Conservation (phyloP, 2,329 filamentous ascomycete genomes). For the Penicillium janthinellum region DNA sequence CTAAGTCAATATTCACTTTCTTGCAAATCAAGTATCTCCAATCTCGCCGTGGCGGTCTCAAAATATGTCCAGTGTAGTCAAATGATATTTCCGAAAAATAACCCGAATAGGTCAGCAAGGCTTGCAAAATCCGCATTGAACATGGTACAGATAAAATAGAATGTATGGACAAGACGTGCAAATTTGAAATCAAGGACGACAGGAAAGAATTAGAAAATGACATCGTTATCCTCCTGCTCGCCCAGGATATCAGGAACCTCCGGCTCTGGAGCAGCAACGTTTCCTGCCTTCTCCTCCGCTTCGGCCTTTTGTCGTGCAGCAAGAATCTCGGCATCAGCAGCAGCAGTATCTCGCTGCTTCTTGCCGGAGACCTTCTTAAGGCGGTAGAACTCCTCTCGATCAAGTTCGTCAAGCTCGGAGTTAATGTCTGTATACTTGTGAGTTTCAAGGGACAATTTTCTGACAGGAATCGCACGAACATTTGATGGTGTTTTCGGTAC, state of each 20-base stretch:
- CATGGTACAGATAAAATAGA: slow-evolving; percentile 16
- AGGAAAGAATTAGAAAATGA: slow-evolving; percentile 68
- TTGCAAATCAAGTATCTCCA: slow-evolving; percentile 18
- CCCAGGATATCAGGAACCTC: slow-evolving; percentile 68
- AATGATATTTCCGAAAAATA: slow-evolving; percentile 14
- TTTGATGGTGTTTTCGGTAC: slow-evolving; percentile 99
- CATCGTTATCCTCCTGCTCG: slow-evolving; percentile 76
- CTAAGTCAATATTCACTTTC: slow-evolving; percentile 7
- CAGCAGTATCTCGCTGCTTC: slow-evolving; percentile 76
- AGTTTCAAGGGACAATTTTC: not conserved
- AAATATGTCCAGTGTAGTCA: slow-evolving; percentile 7
- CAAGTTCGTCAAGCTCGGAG: slow-evolving; percentile 94
- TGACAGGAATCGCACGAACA: slow-evolving; percentile 52
- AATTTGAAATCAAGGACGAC: slow-evolving; percentile 19
- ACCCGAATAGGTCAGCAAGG: slow-evolving; percentile 5
- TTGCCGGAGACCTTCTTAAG: slow-evolving; percentile 92
- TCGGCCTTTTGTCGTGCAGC: slow-evolving; percentile 44
- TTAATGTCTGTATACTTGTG: slow-evolving; percentile 73
- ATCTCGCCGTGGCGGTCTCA: not conserved
- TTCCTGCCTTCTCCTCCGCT: slow-evolving; percentile 60
- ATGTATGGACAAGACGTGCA: not conserved
- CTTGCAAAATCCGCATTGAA: slow-evolving; percentile 8
- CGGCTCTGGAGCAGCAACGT: slow-evolving; percentile 41
- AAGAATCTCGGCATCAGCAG: slow-evolving; percentile 73
- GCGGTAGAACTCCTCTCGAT: slow-evolving; percentile 96